Conservation (phyloP, 495 filamentous ascomycete species). For the Lepraria neglecta region DNA sequence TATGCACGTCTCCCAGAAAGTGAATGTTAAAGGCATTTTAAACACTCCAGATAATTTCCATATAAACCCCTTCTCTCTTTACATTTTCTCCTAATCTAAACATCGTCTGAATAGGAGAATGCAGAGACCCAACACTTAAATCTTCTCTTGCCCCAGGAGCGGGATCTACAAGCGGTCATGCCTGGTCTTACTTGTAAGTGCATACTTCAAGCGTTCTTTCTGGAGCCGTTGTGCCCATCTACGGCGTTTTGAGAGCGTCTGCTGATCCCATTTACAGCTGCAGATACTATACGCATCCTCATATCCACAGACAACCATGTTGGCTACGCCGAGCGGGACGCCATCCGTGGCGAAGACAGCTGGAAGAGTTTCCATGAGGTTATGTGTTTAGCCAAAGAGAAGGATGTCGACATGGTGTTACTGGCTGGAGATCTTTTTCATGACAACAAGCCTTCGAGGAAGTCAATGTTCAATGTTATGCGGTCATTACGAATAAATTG, state of each 20-base stretch:
- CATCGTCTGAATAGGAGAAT: too few relatives aligned
- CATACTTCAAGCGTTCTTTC: not conserved
- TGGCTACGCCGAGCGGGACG: slow-evolving; percentile 88
- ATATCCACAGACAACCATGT: slow-evolving; percentile 96
- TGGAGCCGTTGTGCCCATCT: not conserved
- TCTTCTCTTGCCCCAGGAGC: not conserved
- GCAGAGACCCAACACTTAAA: not conserved
- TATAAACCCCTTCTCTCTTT: not conserved
- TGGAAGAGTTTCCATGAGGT: slow-evolving; percentile 95
- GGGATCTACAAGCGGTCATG: slow-evolving; percentile 9
- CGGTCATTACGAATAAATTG: slow-evolving; percentile 86
- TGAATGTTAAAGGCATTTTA: not conserved
- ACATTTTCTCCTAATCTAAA: not conserved
- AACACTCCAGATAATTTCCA: too few relatives aligned
- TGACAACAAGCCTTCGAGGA: slow-evolving; percentile 95
- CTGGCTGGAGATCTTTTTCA: slow-evolving; percentile 94
- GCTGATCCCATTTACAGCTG: slow-evolving; percentile 40
- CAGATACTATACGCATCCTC: slow-evolving; percentile 91
- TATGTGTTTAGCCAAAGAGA: slow-evolving; percentile 79
- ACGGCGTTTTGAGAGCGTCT: not conserved
- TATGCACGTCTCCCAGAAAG: not conserved
- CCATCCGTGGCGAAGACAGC: slow-evolving; percentile 90
- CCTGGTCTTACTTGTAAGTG: slow-evolving; percentile 21
- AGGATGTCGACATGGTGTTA: slow-evolving; percentile 94
- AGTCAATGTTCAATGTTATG: slow-evolving; percentile 97